These are phyloP conservation scores for Candida sp. DNA, from an alignment of 1,139 yeast species.

Conservation along the genomic window DNA sequence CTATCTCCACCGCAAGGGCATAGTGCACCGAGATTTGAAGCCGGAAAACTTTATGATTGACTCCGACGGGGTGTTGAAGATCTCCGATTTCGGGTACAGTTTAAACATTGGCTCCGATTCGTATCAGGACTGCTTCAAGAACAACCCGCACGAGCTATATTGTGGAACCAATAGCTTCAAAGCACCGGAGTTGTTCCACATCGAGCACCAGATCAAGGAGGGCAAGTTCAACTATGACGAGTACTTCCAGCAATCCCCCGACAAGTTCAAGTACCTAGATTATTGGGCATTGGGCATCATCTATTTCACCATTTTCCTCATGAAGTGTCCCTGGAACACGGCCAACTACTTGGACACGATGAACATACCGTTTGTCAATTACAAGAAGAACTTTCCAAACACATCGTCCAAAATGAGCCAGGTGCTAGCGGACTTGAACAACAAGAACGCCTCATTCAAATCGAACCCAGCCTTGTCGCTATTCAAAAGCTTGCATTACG, in stretches of 20 bases:
- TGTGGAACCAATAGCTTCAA: slow-evolving; percentile 60
- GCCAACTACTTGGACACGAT: slow-evolving; percentile 29
- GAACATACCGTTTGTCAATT: slow-evolving; percentile 28
- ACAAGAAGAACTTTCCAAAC: slow-evolving; percentile 24
- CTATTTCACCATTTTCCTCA: slow-evolving; percentile 47
- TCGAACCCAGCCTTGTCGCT: slow-evolving; percentile 37
- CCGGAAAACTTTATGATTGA: slow-evolving; percentile 59
- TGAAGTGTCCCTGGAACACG: slow-evolving; percentile 53
- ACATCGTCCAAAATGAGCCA: slow-evolving; percentile 19
- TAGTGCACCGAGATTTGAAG: slow-evolving; percentile 58
- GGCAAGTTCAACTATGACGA: slow-evolving; percentile 9
- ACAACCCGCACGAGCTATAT: slow-evolving; percentile 29
- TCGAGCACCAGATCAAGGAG: slow-evolving; percentile 22
- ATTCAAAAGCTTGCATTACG: slow-evolving; percentile 44
- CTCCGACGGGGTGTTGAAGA: slow-evolving; percentile 44
- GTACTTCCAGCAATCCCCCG: slow-evolving; percentile 8
- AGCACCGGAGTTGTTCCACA: slow-evolving; percentile 54
- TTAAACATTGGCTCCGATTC: slow-evolving; percentile 30
- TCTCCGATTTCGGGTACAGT: slow-evolving; percentile 59
- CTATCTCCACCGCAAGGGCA: slow-evolving; percentile 43
- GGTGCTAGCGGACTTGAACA: slow-evolving; percentile 27
- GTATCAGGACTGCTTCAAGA: slow-evolving; percentile 18
- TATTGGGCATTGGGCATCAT: slow-evolving; percentile 57
- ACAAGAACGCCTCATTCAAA: slow-evolving; percentile 16
- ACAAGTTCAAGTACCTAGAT: slow-evolving; percentile 31